Percentiles rank a stretch among this genome's conserved stretches.
Evolutionary conservation across 139 green algal genomes (phyloP).

Genomic region (Chlorella sp.): DNA sequence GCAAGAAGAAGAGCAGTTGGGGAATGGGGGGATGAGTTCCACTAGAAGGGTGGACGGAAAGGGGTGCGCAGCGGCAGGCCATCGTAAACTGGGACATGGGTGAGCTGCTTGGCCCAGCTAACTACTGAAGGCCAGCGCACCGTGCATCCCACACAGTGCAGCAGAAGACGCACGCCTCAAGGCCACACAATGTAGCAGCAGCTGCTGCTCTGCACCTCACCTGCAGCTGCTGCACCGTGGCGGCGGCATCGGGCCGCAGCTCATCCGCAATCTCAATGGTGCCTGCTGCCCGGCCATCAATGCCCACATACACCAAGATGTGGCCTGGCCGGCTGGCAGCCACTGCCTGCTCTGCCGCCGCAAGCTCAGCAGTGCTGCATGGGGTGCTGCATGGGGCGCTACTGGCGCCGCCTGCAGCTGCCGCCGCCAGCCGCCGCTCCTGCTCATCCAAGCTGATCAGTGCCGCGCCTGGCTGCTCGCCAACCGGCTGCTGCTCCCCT

Average conservation of each 20-base stretch:
- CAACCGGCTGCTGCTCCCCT: background rate
- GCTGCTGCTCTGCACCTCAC: background rate
- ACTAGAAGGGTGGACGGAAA: too few relatives aligned
- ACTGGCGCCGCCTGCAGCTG: background rate
- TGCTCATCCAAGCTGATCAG: conserved; percentile 13
- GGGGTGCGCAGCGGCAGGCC: background rate
- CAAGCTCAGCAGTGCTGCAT: background rate
- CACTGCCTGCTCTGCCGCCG: background rate
- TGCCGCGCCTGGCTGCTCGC: background rate
- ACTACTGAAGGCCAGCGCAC: too few relatives aligned
- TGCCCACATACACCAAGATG: conserved; percentile 73
- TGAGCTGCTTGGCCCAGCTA: background rate
- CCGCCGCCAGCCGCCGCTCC: background rate
- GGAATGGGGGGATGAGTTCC: too few relatives aligned
- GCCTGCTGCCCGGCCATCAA: conserved; percentile 63
- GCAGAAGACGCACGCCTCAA: background rate
- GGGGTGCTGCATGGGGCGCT: too few relatives aligned
- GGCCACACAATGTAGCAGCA: background rate
- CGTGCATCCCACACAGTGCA: too few relatives aligned
- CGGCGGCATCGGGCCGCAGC: conserved; percentile 64
- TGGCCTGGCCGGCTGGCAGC: conserved; percentile 40
- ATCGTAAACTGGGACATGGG: background rate
- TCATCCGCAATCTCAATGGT: conserved; percentile 68
- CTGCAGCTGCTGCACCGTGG: conserved; percentile 44
- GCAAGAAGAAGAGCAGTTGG: conserved; percentile 35